These are phyloP conservation scores for Fusarium nelsonii DNA, from an alignment of 2,329 filamentous ascomycete species.

Conservation along the genomic window DNA sequence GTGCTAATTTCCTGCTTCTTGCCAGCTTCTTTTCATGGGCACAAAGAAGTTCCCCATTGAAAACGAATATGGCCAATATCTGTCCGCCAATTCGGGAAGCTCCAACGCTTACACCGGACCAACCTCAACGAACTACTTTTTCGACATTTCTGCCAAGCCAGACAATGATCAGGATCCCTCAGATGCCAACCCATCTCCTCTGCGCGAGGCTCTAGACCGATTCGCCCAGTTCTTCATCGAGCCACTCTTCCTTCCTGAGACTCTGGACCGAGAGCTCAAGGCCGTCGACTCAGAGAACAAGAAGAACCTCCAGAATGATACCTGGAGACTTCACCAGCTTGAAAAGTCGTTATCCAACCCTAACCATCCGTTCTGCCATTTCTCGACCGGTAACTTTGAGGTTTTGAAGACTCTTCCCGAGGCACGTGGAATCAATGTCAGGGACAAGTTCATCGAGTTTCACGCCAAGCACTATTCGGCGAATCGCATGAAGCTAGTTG, in stretches of 20 bases:
- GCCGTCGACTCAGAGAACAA: slow-evolving; percentile 97
- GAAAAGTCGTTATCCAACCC: slow-evolving; percentile 90
- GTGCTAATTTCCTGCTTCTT: slow-evolving; percentile 27
- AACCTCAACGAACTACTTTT: slow-evolving; percentile 97
- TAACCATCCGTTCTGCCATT: slow-evolving; percentile 89
- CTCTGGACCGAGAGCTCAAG: slow-evolving; percentile 85
- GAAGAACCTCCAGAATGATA: slow-evolving; percentile 94
- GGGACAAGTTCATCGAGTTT: slow-evolving; percentile 93
- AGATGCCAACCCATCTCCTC: slow-evolving; percentile 67
- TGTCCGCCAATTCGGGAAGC: slow-evolving; percentile 88
- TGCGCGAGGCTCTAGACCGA: slow-evolving; percentile 87
- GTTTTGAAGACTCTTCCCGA: slow-evolving; percentile 87
- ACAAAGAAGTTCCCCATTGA: slow-evolving; percentile 97
- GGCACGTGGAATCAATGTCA: slow-evolving; percentile 82
- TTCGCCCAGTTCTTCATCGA: slow-evolving; percentile 95
- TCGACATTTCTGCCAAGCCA: slow-evolving; percentile 88
- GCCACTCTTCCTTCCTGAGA: slow-evolving; percentile 86
- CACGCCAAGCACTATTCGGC: slow-evolving; percentile 91
- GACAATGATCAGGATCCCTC: slow-evolving; percentile 69
- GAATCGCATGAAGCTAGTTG: slow-evolving; percentile 92
- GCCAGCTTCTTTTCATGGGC: slow-evolving; percentile 91
- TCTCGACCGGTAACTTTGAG: slow-evolving; percentile 89
- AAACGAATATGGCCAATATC: slow-evolving; percentile 95
- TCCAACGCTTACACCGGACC: slow-evolving; percentile 96
- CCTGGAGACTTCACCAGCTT: slow-evolving; percentile 88